Evolutionary conservation across 768 basidiomycete genomes (phyloP), one percentile per base, ranked within the genome.

Genomic region (Boletus barrowsii): DNA sequence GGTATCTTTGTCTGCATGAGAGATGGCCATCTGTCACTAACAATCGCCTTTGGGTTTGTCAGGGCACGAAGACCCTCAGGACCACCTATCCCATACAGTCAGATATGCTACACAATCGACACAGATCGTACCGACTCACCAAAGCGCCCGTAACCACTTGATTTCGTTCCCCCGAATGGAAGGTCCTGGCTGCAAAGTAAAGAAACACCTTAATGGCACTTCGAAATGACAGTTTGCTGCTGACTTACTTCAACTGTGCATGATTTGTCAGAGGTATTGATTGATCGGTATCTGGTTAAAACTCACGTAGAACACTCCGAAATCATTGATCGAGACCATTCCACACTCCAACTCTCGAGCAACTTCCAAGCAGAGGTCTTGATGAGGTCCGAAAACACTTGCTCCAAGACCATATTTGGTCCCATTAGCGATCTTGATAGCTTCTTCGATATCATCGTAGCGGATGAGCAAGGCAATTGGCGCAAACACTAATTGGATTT

Each of bases 241-340:
- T 2, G 29, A 71, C 84, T 58, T 69, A 87, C 86, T 91, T 90
- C 58, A 90, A 71, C 87, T 88, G 58, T 46, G 51, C 15, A 56
- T 22, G 30, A 49, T 49, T n/a, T 3, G 49, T 65, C 53, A 65
- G 58, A 66, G 32, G 56, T 51, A 49, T 37, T 18, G 39, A 44
- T 24, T 42, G 36, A n/a, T 29, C 26, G 26, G 5, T 53, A 47
- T 50, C 44, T 35, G 14, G 37, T 35, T 30, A 11, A 32, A 57
- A 76, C 85, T 76, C 65, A 90, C 85, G 66, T 93, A 93, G 73
- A 86, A 93, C 9, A 88, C 87, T 13, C 83, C 93, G 66, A 93
- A 97, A 73, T 98, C 97, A 62, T 98, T 98, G 57, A 97, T 79
- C 18, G 94, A 87, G 4, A 98, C 96, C 97, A 99, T 98, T 43